Conservation (phyloP, 768 basidiomycete genomes). For the Rossbeevera mucosa region DNA sequence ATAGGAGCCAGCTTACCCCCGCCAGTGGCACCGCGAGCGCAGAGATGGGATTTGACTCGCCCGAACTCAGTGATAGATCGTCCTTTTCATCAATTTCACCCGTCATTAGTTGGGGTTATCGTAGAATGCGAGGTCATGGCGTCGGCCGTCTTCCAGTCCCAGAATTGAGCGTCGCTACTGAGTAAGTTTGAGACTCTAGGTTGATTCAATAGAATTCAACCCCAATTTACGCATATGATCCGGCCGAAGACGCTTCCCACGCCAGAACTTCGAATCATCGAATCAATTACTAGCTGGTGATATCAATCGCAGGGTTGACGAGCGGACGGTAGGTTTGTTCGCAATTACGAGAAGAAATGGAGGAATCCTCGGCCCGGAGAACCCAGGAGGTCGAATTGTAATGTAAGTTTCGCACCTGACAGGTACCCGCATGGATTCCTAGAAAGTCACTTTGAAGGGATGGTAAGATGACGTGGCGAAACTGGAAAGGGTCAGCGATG, state of each 20-base stretch:
- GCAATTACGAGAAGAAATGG: conserved; percentile 15
- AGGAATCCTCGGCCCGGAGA: conserved; percentile 2
- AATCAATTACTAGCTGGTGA: not conserved
- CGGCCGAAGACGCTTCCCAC: conserved; percentile 14
- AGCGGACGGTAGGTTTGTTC: conserved; percentile 2
- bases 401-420: not conserved
- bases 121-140: conserved; percentile 9
- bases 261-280: not conserved
- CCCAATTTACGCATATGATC: conserved; percentile 11
- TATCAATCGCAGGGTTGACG: not conserved
- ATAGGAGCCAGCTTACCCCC: conserved; percentile 8
- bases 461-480: not conserved
- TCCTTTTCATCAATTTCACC: conserved; percentile 1
- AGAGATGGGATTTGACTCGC: conserved; percentile 9
- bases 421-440: conserved; percentile 3
- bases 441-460: conserved; percentile 17
- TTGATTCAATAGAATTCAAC: not conserved
- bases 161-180: not conserved
- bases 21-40: not conserved
- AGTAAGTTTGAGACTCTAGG: too few relatives aligned
- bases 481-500: conserved; percentile 3
- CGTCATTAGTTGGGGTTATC: not conserved
- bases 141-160: conserved; percentile 6
- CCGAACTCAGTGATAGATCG: not conserved
- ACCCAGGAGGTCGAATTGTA: not conserved